Conservation (phyloP, 2,329 filamentous ascomycete genomes). For the Aspergillus luchuensis region DNA sequence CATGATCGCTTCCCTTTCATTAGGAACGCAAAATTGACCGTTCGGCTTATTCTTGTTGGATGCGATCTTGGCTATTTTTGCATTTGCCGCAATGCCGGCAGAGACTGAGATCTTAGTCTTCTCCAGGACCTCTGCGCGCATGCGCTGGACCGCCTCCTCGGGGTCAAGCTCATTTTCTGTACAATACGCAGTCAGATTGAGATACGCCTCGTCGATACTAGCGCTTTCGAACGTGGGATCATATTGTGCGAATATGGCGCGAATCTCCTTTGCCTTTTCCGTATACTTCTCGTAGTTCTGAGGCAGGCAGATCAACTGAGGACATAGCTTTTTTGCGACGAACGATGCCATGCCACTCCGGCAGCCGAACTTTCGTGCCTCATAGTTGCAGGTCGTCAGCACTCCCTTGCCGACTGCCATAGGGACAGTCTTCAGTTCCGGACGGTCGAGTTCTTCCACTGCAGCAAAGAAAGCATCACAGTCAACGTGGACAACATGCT, state of each 20-base stretch:
- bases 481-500: slow-evolving; percentile 87
- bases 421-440: slow-evolving; percentile 80
- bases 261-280: slow-evolving; percentile 84
- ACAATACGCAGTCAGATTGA: slow-evolving; percentile 92
- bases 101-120: slow-evolving; percentile 84
- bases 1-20: slow-evolving; percentile 74
- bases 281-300: slow-evolving; percentile 90
- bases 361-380: slow-evolving; percentile 85
- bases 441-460: slow-evolving; percentile 81
- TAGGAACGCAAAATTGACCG: slow-evolving; percentile 78
- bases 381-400: slow-evolving; percentile 78
- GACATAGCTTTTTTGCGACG: slow-evolving; percentile 91
- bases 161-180: slow-evolving; percentile 66
- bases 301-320: slow-evolving; percentile 76
- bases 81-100: slow-evolving; percentile 90
- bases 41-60: slow-evolving; percentile 97
- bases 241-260: slow-evolving; percentile 79
- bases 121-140: slow-evolving; percentile 75
- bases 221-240: slow-evolving; percentile 90
- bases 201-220: slow-evolving; percentile 93
- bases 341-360: slow-evolving; percentile 95
- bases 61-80: slow-evolving; percentile 90
- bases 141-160: slow-evolving; percentile 72
- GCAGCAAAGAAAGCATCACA: slow-evolving; percentile 98
- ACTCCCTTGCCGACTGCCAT: slow-evolving; percentile 85